phyloP scores from a whole-genome alignment of 192 early-diverging fungal genomes.

The Coemansia sp. region DNA sequence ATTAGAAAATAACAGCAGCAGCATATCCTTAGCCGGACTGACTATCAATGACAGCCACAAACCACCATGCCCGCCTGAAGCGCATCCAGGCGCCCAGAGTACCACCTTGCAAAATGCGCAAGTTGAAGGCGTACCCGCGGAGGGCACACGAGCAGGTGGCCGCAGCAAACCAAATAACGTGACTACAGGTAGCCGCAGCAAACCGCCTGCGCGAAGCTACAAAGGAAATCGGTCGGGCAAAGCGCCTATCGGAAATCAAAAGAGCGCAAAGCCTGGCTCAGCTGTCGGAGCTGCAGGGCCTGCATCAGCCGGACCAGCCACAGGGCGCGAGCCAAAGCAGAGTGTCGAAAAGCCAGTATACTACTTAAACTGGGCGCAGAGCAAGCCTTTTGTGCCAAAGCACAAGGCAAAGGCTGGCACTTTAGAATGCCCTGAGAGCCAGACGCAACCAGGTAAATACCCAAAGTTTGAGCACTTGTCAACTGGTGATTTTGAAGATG shows the following conservation, averaged over 20 bases:
- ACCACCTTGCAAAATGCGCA: background rate
- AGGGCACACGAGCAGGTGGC: slow-evolving; percentile 1
- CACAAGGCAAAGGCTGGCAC: background rate
- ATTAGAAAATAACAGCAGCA: slow-evolving; percentile 12
- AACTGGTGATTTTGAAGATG: background rate
- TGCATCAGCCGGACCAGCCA: background rate
- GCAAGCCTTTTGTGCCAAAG: background rate
- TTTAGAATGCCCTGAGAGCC: background rate
- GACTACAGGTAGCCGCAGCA: background rate
- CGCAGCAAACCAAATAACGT: slow-evolving; percentile 6
- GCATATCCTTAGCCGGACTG: slow-evolving; percentile 10
- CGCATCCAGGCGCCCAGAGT: background rate
- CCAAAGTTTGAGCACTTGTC: background rate
- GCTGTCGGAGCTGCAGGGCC: background rate
- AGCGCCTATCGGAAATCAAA: background rate
- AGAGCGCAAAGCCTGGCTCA: background rate
- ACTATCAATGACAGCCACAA: slow-evolving; percentile 4
- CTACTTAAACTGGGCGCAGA: background rate
- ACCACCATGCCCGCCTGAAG: slow-evolving; percentile 3
- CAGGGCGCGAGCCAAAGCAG: background rate
- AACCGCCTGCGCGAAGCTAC: background rate
- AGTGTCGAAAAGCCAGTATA: background rate
- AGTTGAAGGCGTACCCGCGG: background rate
- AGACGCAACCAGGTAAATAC: background rate
- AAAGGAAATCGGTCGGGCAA: slow-evolving; percentile 1